Percentiles rank a stretch among this genome's conserved stretches.
These are phyloP conservation scores for Gossypium longicalyx DNA, from an alignment of 345 rosid genomes.

Conservation along the genomic window DNA sequence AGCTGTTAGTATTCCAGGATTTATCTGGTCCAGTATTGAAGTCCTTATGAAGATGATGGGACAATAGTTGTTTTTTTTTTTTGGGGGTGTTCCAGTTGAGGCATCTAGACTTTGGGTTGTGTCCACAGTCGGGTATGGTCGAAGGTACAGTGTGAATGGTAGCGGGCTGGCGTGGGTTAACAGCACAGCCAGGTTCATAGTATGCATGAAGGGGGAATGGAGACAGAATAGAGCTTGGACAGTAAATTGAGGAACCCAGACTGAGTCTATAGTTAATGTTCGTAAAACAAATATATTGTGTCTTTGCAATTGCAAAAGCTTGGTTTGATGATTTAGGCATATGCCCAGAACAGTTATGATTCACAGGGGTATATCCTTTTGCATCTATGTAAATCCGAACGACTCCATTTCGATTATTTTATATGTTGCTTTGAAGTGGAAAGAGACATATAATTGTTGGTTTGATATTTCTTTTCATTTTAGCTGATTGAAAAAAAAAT, in stretches of 20 bases:
- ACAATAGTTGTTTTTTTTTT: background rate
- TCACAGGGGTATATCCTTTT: background rate
- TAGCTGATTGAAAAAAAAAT: too few species aligned
- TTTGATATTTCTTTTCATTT: too few species aligned
- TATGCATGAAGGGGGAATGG: background rate
- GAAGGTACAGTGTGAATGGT: conserved; percentile 8
- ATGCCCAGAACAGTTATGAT: background rate
- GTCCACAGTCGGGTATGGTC: conserved; percentile 17
- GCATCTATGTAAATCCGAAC: background rate
- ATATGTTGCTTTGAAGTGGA: background rate
- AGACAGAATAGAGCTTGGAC: conserved; percentile 19
- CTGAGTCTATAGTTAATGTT: conserved; percentile 3
- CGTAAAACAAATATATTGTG: conserved; percentile 15
- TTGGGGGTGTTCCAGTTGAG: conserved; percentile 18
- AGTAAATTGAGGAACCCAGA: conserved; percentile 18
- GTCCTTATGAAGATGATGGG: conserved; percentile 18
- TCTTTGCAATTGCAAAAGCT: background rate
- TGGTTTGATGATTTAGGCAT: background rate
- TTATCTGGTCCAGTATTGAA: conserved; percentile 13
- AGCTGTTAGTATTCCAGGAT: conserved; percentile 24
- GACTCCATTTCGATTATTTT: background rate
- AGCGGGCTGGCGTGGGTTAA: conserved; percentile 21
- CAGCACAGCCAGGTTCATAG: background rate
- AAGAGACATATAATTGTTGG: background rate
- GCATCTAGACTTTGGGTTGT: conserved; percentile 26